Percentiles rank a stretch among this genome's conserved stretches.
Evolutionary conservation across 768 basidiomycete genomes (phyloP).

Genomic region (Amanita phalloides): DNA sequence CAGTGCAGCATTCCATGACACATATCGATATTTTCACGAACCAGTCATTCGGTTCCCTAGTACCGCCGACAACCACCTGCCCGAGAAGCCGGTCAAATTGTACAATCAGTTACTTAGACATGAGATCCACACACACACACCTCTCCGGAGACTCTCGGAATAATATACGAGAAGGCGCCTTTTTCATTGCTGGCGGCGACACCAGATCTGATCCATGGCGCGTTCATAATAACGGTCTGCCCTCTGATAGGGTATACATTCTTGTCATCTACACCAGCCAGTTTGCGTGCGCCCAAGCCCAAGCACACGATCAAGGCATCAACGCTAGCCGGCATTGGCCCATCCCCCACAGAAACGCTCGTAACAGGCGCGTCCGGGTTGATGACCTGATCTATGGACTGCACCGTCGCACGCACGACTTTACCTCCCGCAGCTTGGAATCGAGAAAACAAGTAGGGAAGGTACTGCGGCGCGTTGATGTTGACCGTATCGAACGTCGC

Average conservation of each 20-base stretch:
- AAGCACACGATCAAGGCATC: slow-evolving; percentile 62
- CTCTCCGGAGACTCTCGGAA: slow-evolving; percentile 25
- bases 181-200: slow-evolving; percentile 29
- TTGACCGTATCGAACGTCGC: slow-evolving; percentile 56
- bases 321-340: background rate
- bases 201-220: slow-evolving; percentile 55
- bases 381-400: slow-evolving; percentile 62
- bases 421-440: slow-evolving; percentile 58
- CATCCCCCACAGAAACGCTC: background rate
- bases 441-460: slow-evolving; percentile 56
- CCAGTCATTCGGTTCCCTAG: slow-evolving; percentile 48
- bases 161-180: slow-evolving; percentile 48
- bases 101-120: background rate
- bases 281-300: slow-evolving; percentile 61
- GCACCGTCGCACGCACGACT: slow-evolving; percentile 45
- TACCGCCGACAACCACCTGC: slow-evolving; percentile 47
- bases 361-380: slow-evolving; percentile 25
- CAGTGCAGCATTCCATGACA: background rate
- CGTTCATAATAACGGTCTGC: slow-evolving; percentile 69
- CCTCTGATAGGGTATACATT: slow-evolving; percentile 70
- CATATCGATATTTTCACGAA: slow-evolving; percentile 8
- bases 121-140: slow-evolving; percentile 2
- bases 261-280: slow-evolving; percentile 77
- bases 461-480: slow-evolving; percentile 61
- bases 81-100: slow-evolving; percentile 4